Conservation (phyloP, 106 monocot genomes). For the Dendrobium catenatum region DNA sequence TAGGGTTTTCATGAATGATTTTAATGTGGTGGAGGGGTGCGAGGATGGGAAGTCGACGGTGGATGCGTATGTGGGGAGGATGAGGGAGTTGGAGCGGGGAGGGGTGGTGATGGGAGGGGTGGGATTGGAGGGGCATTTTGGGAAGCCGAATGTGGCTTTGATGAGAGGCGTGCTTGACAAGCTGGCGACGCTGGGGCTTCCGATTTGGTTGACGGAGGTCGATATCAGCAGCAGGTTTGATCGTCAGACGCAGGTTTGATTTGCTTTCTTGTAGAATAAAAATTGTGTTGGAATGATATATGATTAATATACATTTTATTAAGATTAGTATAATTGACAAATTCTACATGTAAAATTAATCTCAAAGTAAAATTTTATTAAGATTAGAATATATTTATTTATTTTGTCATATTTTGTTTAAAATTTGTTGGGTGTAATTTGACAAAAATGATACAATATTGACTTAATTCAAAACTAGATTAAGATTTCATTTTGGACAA, state of each 20-base stretch:
- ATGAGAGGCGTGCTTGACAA: conserved; percentile 87
- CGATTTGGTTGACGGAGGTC: conserved; percentile 94
- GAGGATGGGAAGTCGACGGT: conserved; percentile 62
- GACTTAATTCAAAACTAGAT: too few species aligned
- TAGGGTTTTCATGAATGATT: conserved; percentile 93
- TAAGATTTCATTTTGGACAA: too few species aligned
- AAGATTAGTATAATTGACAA: too few species aligned
- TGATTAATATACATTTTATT: too few species aligned
- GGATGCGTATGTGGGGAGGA: conserved; percentile 52
- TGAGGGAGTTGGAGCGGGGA: conserved; percentile 42
- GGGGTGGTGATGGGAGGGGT: conserved; percentile 69
- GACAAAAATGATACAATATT: too few species aligned
- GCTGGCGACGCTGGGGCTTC: conserved; percentile 57
- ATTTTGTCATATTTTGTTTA: too few species aligned
- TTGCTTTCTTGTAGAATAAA: too few species aligned
- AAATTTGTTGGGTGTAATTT: too few species aligned
- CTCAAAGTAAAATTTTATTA: too few species aligned
- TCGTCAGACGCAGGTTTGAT: conserved; percentile 50
- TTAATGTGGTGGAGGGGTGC: conserved; percentile 90
- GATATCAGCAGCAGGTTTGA: conserved; percentile 65
- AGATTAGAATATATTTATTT: too few species aligned
- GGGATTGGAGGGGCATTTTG: conserved; percentile 86
- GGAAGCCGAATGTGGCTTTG: conserved; percentile 59
- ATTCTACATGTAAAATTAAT: too few species aligned
- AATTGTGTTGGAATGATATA: too few species aligned